Conservation (phyloP, 371 early-diverging fungal genomes). For the Coemansia sp. region DNA sequence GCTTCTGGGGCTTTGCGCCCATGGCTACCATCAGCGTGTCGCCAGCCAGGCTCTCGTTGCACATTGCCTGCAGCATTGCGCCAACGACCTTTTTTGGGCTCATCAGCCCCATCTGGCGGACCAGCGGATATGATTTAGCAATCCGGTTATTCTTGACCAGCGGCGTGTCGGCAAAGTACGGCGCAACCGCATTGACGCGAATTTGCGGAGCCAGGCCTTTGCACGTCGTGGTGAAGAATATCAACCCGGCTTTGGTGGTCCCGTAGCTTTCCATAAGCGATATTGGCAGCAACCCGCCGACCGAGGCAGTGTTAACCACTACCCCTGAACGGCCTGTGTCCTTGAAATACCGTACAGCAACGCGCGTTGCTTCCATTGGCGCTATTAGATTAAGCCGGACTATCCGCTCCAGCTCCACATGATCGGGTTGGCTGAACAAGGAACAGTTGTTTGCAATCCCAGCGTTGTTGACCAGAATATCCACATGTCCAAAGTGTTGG, state of each 20-base stretch:
- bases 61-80: constrained; percentile 62
- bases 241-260: constrained; percentile 41
- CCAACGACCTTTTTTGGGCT: constrained; percentile 56
- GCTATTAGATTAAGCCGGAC: constrained; percentile 57
- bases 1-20: constrained; percentile 22
- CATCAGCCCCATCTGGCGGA: constrained; percentile 46
- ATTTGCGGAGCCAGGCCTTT: constrained; percentile 54
- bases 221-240: constrained; percentile 48
- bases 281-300: constrained; percentile 40
- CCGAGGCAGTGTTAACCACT: constrained; percentile 52
- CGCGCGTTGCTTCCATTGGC: constrained; percentile 57
- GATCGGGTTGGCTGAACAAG: constrained; percentile 32
- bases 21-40: constrained; percentile 47
- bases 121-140: constrained; percentile 26
- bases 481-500: constrained; percentile 41
- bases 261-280: constrained; percentile 53
- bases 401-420: constrained; percentile 48
- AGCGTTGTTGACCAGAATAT: constrained; percentile 57
- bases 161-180: constrained; percentile 54
- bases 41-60: constrained; percentile 54
- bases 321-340: constrained; percentile 18
- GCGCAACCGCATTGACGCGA: constrained; percentile 59
- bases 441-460: constrained; percentile 52
- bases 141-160: constrained; percentile 33
- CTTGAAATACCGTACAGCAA: constrained; percentile 52